phyloP scores from a whole-genome alignment of 805 yeast genomes.

The Blastobotrys muscicola region DNA sequence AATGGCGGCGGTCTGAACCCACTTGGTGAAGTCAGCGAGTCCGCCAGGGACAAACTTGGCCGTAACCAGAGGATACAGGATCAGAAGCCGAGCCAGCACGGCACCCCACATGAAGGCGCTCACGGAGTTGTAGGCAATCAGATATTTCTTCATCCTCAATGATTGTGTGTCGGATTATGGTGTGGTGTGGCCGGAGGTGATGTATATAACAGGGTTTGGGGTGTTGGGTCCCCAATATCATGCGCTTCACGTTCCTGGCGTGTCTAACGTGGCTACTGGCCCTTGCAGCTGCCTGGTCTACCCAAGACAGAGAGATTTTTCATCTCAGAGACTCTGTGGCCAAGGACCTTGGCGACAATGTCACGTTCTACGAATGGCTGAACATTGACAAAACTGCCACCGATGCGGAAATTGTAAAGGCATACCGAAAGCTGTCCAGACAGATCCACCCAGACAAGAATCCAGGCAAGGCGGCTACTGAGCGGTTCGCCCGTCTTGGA shows the following conservation, averaged over 20 bases:
- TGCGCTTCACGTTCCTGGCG: not conserved
- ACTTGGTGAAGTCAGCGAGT: constrained; percentile 48
- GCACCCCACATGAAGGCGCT: constrained; percentile 48
- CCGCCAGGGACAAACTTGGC: constrained; percentile 58
- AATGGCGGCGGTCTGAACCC: constrained; percentile 69
- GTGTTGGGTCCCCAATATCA: not conserved
- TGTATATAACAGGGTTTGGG: not conserved
- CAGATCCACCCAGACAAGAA: constrained; percentile 81
- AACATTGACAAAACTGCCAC: constrained; percentile 21
- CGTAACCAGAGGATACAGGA: constrained; percentile 38
- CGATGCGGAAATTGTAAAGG: constrained; percentile 24
- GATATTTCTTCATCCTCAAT: constrained; percentile 15
- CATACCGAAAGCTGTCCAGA: constrained; percentile 59
- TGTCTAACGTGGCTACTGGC: not conserved
- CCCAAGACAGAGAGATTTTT: constrained; percentile 76
- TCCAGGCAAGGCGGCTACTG: constrained; percentile 41
- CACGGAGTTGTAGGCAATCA: constrained; percentile 42
- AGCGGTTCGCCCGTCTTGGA: constrained; percentile 69
- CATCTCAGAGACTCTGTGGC: constrained; percentile 54
- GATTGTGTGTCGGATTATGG: not conserved
- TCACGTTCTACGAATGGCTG: constrained; percentile 60
- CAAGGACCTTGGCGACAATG: constrained; percentile 50
- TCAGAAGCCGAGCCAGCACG: constrained; percentile 37
- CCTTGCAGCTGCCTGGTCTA: constrained; percentile 36
- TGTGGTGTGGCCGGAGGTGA: not conserved